These are phyloP conservation scores for Fusarium camptoceras DNA, from an alignment of 2,329 filamentous ascomycete species.

Conservation along the genomic window DNA sequence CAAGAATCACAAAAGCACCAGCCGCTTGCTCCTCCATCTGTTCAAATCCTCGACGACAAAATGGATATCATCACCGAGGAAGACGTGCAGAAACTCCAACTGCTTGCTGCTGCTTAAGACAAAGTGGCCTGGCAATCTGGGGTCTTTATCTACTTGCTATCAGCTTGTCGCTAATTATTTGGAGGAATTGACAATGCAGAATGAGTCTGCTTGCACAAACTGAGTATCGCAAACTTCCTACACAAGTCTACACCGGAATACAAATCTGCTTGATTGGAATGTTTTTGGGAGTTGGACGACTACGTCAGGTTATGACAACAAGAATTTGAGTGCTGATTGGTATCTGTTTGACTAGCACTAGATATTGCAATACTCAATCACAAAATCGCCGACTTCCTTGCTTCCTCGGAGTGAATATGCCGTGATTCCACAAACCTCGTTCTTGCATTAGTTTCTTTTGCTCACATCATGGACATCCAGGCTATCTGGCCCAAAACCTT, in stretches of 20 bases:
- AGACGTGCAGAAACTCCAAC: not conserved
- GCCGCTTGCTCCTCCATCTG: not conserved
- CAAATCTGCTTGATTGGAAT: not conserved
- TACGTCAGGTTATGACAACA: not conserved
- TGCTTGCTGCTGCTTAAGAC: not conserved
- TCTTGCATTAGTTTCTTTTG: too few relatives aligned
- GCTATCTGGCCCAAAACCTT: too few relatives aligned
- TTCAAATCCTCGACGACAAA: not conserved
- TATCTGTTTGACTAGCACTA: not conserved
- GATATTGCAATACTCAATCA: not conserved
- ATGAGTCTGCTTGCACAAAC: not conserved
- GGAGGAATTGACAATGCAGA: not conserved
- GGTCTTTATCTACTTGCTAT: not conserved
- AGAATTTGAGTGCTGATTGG: constrained; percentile 14
- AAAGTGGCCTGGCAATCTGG: not conserved
- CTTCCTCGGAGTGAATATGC: not conserved
- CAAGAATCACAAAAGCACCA: not conserved
- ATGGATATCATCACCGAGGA: not conserved
- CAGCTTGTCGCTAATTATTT: not conserved
- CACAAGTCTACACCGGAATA: not conserved
- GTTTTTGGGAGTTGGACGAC: not conserved
- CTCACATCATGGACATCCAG: too few relatives aligned
- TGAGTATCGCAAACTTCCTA: not conserved
- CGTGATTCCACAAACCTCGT: too few relatives aligned
- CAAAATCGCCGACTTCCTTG: not conserved